Base-by-base conservation (phyloP, 2,329 filamentous ascomycete species). In the Dichotomopilus funicola region DNA sequence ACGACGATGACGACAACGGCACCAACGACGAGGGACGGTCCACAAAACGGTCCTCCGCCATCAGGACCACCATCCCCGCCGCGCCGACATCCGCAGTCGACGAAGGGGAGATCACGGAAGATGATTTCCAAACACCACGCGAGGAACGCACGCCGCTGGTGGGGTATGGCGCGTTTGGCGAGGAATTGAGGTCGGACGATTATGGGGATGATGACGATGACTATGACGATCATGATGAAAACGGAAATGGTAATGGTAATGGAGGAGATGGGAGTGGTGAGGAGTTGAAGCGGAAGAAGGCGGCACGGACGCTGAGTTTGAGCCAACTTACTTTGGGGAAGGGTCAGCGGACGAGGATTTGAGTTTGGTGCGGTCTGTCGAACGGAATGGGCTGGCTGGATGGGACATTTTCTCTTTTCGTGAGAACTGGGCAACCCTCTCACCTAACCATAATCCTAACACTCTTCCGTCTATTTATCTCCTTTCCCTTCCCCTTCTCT, bases 291-390 rank as follows among this genome's bases (percentile, higher is more conserved):
- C 68, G 71, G 50, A 78, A 79, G 59, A 81, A 73, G 65, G 81
- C 83, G 1, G 81, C 81, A 27, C 79, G 81, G 60, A 86, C 82
- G 44, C 75, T 89, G 64, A 88, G 81, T 34, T 73, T 87, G 9
- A 81, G 81, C 57, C 80, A 82, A 64, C 67, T 85, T 62, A 85
- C 81, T 1, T 70, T 79, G 61, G 72, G 70, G 43, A 73, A 71
- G 62, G 66, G 68, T 12, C 57, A 63, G 51, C 63, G 61, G 47
- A 68, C 56, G 37, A 59, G 60, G 56, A 59, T 64, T 40, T 67
- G 51, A 65, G 42, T 10, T 8, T 8, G 45, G 3, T 19, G 9
- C 11, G 44, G 31, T 6, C 12, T 3, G 31, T 12, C 27, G 4
- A 3, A 5, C 34, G 37, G 31, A 27, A 27, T 27, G 19, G 7